Conservation (phyloP, 2,329 filamentous ascomycete genomes). For the Neofusicoccum laricinum region DNA sequence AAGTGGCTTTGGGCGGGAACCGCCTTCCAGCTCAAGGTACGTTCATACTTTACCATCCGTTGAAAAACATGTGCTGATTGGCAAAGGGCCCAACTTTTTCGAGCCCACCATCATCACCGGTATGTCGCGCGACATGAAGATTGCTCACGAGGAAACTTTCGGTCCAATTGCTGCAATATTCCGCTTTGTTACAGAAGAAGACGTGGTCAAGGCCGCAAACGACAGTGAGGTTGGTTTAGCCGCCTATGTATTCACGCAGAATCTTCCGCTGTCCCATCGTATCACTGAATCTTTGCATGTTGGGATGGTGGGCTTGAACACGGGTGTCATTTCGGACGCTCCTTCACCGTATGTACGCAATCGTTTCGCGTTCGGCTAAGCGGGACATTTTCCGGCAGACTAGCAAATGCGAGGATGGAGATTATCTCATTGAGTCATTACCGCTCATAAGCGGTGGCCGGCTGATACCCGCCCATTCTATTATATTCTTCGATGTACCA, state of each 20-base stretch:
- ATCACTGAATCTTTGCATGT: conserved; percentile 27
- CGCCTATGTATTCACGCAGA: conserved; percentile 38
- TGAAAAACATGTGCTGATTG: too few relatives aligned
- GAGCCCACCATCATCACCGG: conserved; percentile 31
- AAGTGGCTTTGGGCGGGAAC: too few relatives aligned
- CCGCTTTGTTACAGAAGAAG: conserved; percentile 38
- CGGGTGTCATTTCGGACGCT: background rate
- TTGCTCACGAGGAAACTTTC: conserved; percentile 38
- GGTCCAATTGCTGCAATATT: conserved; percentile 34
- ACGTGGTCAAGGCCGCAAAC: conserved; percentile 37
- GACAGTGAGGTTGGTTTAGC: conserved; percentile 37
- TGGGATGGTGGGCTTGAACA: conserved; percentile 34
- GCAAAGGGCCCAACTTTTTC: conserved; percentile 20
- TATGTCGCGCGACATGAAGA: conserved; percentile 31
- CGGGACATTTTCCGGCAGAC: too few relatives aligned
- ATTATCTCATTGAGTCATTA: too few relatives aligned
- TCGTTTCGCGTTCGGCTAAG: too few relatives aligned
- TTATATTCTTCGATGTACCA: too few relatives aligned
- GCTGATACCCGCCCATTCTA: too few relatives aligned
- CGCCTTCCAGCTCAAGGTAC: too few relatives aligned
- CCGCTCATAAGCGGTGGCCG: too few relatives aligned
- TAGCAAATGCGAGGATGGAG: too few relatives aligned
- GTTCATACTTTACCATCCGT: too few relatives aligned
- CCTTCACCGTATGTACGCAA: too few relatives aligned
- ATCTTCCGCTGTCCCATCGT: conserved; percentile 33